These are phyloP conservation scores for Penicillium lividum DNA, from an alignment of 495 filamentous ascomycete species.

Conservation along the genomic window DNA sequence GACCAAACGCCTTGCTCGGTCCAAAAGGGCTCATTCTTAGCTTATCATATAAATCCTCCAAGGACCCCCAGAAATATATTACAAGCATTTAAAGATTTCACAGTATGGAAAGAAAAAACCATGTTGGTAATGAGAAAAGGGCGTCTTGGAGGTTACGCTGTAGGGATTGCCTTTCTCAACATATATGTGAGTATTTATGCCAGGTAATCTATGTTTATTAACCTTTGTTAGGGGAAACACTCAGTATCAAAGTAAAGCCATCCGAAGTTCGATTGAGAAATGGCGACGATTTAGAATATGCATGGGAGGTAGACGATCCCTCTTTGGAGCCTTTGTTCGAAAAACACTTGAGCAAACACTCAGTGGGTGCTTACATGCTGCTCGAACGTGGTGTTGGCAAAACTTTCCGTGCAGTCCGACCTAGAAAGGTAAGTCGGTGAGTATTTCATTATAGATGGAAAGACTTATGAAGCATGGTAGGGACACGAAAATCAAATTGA, in stretches of 20 bases:
- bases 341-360: constrained; percentile 13
- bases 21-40: too few species aligned
- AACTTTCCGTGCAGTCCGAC: constrained; percentile 2
- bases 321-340: constrained; percentile 3
- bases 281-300: neutral
- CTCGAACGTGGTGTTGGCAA: constrained; percentile 2
- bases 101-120: neutral
- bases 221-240: neutral
- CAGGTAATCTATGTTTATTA: neutral
- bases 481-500: neutral
- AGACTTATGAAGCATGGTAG: neutral
- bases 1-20: too few species aligned
- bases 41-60: too few species aligned
- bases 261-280: constrained; percentile 6
- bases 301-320: constrained; percentile 8
- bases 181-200: neutral
- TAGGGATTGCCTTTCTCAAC: neutral
- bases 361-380: constrained; percentile 7
- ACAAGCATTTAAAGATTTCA: too few species aligned
- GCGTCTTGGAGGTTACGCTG: neutral
- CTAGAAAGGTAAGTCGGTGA: neutral
- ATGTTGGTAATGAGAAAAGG: neutral
- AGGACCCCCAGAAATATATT: too few species aligned
- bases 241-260: constrained; percentile 1
- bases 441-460: neutral